Evolutionary conservation across 1,284 basidiomycete genomes (phyloP), one percentile per base, ranked within the genome.

Genomic region (Entoloma clypeatum): DNA sequence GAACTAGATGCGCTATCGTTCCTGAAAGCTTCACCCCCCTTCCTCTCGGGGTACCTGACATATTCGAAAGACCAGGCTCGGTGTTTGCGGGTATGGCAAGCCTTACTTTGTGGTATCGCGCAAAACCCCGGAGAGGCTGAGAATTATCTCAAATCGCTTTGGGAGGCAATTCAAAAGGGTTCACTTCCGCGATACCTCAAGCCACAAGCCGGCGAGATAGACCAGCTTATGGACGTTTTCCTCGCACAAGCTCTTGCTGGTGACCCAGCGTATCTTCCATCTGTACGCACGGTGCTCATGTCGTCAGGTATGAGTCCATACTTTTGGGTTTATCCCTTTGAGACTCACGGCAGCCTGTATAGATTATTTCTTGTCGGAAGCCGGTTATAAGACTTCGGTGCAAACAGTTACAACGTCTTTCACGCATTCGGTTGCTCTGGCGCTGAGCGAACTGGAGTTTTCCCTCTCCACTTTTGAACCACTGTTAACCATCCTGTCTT

Each of bases 31-130:
- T 68, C 69, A 1, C 68, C 73, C 1, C 41, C 63, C 1, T 60
- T 81, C 1, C 54, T 82, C 2, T 58, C 73, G 1, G 61, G 71
- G 0, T 81, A 80, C 49, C 59, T 81, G 23, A 48, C 59, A 7
- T 54, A 69, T 43, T 63, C 75, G 3, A 59, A 61, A 11, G 57
- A 69, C 25, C 54, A 66, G n/a, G 37, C 36, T 3, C 59, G 57
- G 5, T 59, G 60, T 17, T 45, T 59, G 5, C 40, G 51, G 2
- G 53, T 74, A 3, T 80, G 78, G 78, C 67, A 67, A 23, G 51
- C 57, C 0, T 53, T 77, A 1, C 63, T 81, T 3, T 39, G 49
- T 5, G 55, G 57, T 0, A 50, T 72, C 2, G 55, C 65, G 0
- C 38, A 54, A n/a, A 53, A 65, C 31, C 55, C 61, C 0, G 60